Percentiles rank a stretch among this genome's conserved stretches.
Conservation (phyloP, 1,139 yeast species). For the Candida pseudocylindracea region DNA sequence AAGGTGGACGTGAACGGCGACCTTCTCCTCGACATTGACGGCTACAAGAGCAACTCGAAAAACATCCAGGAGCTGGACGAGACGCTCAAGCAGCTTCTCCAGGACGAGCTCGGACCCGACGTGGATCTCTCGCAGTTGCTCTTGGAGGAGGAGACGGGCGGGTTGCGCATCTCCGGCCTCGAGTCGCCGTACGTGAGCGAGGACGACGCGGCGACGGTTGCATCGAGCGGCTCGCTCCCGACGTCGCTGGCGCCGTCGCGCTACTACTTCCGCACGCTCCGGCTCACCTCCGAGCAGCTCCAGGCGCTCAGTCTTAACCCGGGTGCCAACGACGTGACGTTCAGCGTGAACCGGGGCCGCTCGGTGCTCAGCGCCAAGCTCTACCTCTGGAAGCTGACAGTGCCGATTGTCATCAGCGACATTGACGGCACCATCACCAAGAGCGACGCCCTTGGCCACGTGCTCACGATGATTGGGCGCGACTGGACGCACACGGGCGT, state of each 20-base stretch:
- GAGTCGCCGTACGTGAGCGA: not conserved
- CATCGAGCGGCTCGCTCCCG: not conserved
- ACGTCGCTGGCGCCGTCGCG: not conserved
- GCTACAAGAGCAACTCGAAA: conserved; percentile 74
- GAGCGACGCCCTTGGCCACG: conserved; percentile 95
- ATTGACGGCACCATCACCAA: conserved; percentile 97
- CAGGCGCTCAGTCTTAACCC: conserved; percentile 46
- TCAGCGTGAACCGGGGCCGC: conserved; percentile 64
- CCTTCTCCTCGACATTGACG: conserved; percentile 82
- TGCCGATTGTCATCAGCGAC: conserved; percentile 89
- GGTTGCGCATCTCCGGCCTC: conserved; percentile 25
- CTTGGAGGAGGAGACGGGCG: conserved; percentile 44
- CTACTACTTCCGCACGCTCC: conserved; percentile 64
- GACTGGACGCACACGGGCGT: conserved; percentile 99
- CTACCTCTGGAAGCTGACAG: conserved; percentile 64
- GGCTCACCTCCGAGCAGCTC: conserved; percentile 82
- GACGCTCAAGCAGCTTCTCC: conserved; percentile 44
- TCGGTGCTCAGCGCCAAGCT: conserved; percentile 56
- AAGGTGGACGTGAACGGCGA: conserved; percentile 83
- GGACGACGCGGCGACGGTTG: not conserved
- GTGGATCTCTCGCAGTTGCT: conserved; percentile 5
- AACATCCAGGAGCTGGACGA: conserved; percentile 51
- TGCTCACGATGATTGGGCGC: conserved; percentile 76
- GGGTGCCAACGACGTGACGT: conserved; percentile 63
- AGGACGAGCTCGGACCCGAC: conserved; percentile 19